Base-by-base conservation (phyloP, 2,329 filamentous ascomycete genomes). In the Capronia epimyces region DNA sequence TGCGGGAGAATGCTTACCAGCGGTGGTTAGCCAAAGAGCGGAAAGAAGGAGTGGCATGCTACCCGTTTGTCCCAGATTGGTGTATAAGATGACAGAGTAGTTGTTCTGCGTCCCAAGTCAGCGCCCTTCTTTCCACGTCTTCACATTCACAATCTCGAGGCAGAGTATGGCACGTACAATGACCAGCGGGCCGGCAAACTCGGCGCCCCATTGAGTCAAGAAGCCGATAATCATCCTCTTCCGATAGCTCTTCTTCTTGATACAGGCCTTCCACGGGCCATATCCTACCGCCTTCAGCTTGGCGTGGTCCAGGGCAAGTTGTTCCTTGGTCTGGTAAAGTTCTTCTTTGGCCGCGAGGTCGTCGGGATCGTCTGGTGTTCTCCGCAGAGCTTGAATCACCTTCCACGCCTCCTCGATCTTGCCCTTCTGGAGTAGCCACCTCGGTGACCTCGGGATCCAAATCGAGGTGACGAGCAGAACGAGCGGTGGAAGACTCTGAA, bases 161-260 rank as follows among this genome's bases (percentile, higher is more conserved):
- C 16, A 15, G 13, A 24, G 3, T n/a, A 16, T 62, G 49, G 6
- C 12, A 53, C 50, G 3, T 45, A 75, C 73, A 48, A 77, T 77
- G 13, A 78, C 73, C 1, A 78, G 65, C 9, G 74, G 73, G 0
- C 75, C 75, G n/a, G 69, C 73, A 58, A 77, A 77, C 46, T 77
- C 74, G 1, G 75, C 74, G 18, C 74, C 75, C 73, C 74, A 78
- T 56, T 77, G 75, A 0, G 74, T 77, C 29, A 77, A 62, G 53
- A 77, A 78, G 0, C 74, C 74, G 36, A 78, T 74, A 1, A 70
- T 65, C 72, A 78, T 75, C 0, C 75, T 66, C 64, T 75, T 77
- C 15, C 75, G 65, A 53, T 76, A 75, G 7, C 72, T 73, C 51
- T 67, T 69, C 60, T 73, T 75, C 58, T 68, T 70, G 18, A 74